Base-by-base conservation (phyloP, 306 rosid genomes). In the Crataegus laevigata region DNA sequence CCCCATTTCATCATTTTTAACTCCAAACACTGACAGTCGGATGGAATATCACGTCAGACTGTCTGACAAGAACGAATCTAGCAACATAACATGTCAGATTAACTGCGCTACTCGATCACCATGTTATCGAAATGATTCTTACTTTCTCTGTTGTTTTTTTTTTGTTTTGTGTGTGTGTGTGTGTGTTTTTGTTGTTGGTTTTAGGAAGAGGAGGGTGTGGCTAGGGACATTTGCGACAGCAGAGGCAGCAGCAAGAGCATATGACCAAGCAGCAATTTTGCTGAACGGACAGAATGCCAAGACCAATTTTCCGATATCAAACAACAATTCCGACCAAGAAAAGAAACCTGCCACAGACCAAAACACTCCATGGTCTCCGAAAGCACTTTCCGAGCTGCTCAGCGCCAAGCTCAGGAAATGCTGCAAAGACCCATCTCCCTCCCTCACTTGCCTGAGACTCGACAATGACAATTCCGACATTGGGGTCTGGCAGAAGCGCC, bases 221-320 rank as follows among this genome's bases (percentile, higher is more conserved):
- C 85, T 94, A 3, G 99, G 99, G 4, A 94, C 99, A 68, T 94
- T 94, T 77, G 97, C 92, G 90, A 92, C 99, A 34, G 99, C 97
- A 3, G 97, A 94, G 87, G 96, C 97, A 1, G 99, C 99, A 28
- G 99, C 99, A 28, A 80, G 96, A 73, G 99, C 99, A 8, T 94
- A 94, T 78, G 99, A 94, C 74, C 99, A 94, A 85, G 99, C 99
- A 36, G 89, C 99, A 24, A 89, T 94, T 25, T 66, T 94, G 86
- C 90, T 94, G 97, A 94, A 84, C 69, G 99, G 99, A 25, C 97
- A 88, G 64, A 94, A 87, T 67, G 99, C 99, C 1, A 94, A 92
- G 88, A 94, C 99, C 77, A 94, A 94, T 79, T 94, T 94, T 65
- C 93, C 97, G 5, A 21, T 43, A 0, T 47, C 85, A 6, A 77